Base-by-base conservation (phyloP, 2,329 filamentous ascomycete genomes). In the Alternaria sp. region DNA sequence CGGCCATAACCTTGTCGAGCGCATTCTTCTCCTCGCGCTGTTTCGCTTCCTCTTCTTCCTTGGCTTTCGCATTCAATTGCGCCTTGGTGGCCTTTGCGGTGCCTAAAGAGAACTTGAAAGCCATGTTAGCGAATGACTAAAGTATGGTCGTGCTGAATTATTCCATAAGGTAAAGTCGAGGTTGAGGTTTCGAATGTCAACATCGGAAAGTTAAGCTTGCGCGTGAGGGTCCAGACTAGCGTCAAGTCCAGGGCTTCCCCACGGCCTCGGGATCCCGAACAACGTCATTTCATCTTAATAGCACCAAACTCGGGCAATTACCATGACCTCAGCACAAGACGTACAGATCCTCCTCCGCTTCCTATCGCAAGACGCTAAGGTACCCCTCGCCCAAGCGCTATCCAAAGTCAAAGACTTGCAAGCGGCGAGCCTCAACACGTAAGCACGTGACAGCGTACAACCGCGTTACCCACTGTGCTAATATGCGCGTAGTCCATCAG, bases 341-440 rank as follows among this genome's bases (percentile, higher is more conserved):
- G 67, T 84, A 5, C 82, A 85, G 70, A 67, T 75, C 14, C 73
- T 88, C 14, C 77, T 89, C 34, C 84, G 86, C 12, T 89, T 89
- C 64, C 77, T 89, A 25, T 84, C 84, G 1, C 83, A 86, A 74
- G 86, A 89, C 66, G 82, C 82, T 30, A 87, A 86, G 69, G 65
- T 89, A 0, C 84, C 86, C 3, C 77, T 89, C 5, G 82, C 83
- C 4, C 76, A 79, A 28, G 86, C 86, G 11, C 84, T 89, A 74
- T 71, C 80, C 55, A 87, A 87, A 69, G 79, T 85, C 56, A 84
- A 84, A 63, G 80, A 82, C n/a, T 79, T 89, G 10, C 83, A 86
- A 69, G 78, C 79, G 54, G 82, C 81, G 22, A 78, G 80, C 57
- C 76, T 88, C 22, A 76, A 73, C 66, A 83, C 85, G 88, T 89